These are phyloP conservation scores for Cordyceps farinosa DNA, from an alignment of 2,329 filamentous ascomycete species.

Conservation along the genomic window DNA sequence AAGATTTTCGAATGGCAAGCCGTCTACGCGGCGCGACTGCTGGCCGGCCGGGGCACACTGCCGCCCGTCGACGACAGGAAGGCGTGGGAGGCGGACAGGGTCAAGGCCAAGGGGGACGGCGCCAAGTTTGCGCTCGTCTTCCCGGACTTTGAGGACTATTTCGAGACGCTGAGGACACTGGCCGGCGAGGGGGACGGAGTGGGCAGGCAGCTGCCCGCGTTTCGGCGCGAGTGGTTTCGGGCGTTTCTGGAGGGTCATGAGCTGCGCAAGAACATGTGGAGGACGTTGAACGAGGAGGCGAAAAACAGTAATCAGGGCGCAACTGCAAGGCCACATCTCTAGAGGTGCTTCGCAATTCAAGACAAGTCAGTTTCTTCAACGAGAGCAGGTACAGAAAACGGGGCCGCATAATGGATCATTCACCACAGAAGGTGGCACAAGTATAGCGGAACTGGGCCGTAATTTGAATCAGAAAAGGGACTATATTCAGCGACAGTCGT, in stretches of 20 bases:
- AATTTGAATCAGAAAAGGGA: no score
- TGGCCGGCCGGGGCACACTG: slow-evolving; percentile 51
- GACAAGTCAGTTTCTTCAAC: no score
- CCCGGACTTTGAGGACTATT: slow-evolving; percentile 63
- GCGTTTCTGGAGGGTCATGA: slow-evolving; percentile 54
- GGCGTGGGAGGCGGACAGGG: slow-evolving; percentile 55
- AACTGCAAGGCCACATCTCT: no score
- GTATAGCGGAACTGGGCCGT: no score
- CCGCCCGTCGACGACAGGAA: slow-evolving; percentile 48
- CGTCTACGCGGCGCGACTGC: slow-evolving; percentile 55
- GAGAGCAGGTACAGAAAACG: no score
- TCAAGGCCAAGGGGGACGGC: slow-evolving; percentile 53
- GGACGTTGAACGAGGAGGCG: no score
- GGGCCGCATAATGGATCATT: no score
- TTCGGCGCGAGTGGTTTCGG: slow-evolving; percentile 44
- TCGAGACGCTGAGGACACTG: slow-evolving; percentile 51
- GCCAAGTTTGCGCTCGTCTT: slow-evolving; percentile 53
- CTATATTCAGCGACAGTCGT: no score
- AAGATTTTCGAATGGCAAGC: slow-evolving; percentile 68
- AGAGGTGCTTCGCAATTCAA: no score
- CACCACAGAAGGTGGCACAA: no score
- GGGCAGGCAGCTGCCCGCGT: slow-evolving; percentile 45
- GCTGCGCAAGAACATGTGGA: slow-evolving; percentile 39
- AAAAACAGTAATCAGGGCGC: no score
- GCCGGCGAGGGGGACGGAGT: slow-evolving; percentile 45